These are phyloP conservation scores for Neurospora sp. DNA, from an alignment of 2,329 filamentous ascomycete species.

Conservation along the genomic window DNA sequence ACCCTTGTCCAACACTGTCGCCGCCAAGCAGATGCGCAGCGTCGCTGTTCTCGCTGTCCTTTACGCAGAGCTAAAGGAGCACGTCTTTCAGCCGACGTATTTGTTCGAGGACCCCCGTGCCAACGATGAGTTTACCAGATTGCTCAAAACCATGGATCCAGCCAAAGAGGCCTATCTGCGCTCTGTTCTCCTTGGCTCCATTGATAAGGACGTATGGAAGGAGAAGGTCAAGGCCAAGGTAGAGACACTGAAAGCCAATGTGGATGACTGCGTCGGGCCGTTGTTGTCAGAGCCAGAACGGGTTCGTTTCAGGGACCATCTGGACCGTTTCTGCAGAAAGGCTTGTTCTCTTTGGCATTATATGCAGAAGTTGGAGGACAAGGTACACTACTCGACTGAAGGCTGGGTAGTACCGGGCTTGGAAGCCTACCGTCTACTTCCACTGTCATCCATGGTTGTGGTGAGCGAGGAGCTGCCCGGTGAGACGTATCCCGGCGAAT, in stretches of 20 bases:
- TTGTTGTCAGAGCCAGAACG: not conserved
- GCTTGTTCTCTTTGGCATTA: constrained; percentile 5
- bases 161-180: constrained; percentile 10
- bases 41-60: constrained; percentile 21
- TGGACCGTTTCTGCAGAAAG: constrained; percentile 1
- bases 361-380: constrained; percentile 6
- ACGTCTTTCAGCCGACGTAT: constrained; percentile 26
- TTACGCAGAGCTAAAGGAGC: constrained; percentile 17
- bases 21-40: constrained; percentile 25
- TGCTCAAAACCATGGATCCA: constrained; percentile 1
- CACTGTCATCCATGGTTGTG: not conserved
- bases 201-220: not conserved
- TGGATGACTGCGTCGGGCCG: not conserved
- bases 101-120: constrained; percentile 6
- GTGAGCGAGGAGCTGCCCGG: not conserved
- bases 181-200: constrained; percentile 8
- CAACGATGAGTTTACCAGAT: not conserved
- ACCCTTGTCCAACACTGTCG: constrained; percentile 19
- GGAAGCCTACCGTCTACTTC: not conserved
- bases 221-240: not conserved
- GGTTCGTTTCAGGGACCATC: not conserved
- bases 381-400: constrained; percentile 1
- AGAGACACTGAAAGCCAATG: not conserved
- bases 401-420: not conserved
- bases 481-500: not conserved